These are phyloP conservation scores for Lecanicillium sp. DNA, from an alignment of 2,329 filamentous ascomycete species.

Conservation along the genomic window DNA sequence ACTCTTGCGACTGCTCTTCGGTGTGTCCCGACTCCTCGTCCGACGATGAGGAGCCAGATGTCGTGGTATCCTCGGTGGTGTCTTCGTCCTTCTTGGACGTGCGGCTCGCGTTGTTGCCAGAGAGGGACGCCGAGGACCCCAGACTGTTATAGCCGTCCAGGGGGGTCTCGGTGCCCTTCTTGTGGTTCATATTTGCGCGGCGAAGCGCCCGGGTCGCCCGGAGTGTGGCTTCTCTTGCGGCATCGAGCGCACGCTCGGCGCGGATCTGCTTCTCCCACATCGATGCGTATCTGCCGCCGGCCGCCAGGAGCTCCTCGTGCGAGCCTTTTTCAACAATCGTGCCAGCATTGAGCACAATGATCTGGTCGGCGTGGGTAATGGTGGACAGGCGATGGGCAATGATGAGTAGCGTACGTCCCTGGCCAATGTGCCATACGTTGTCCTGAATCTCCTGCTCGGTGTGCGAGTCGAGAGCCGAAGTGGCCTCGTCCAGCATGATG, in stretches of 20 bases:
- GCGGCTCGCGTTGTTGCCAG: slow-evolving; percentile 25
- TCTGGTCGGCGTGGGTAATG: slow-evolving; percentile 80
- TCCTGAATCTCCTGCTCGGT: slow-evolving; percentile 92
- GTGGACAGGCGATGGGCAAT: slow-evolving; percentile 88
- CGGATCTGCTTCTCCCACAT: slow-evolving; percentile 90
- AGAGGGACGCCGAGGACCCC: slow-evolving; percentile 38
- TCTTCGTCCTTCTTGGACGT: slow-evolving; percentile 29
- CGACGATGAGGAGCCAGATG: slow-evolving; percentile 26
- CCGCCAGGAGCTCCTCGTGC: slow-evolving; percentile 66
- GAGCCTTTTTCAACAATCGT: slow-evolving; percentile 71
- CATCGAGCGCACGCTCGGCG: slow-evolving; percentile 57
- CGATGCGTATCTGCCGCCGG: slow-evolving; percentile 67
- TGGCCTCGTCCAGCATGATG: slow-evolving; percentile 90
- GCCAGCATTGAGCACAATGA: slow-evolving; percentile 73
- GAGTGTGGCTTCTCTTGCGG: slow-evolving; percentile 30
- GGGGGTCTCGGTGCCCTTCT: slow-evolving; percentile 34
- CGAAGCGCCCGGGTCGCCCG: slow-evolving; percentile 34
- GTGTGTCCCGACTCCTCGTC: slow-evolving; percentile 33
- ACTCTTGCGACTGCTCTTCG: slow-evolving; percentile 22
- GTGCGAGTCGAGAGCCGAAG: slow-evolving; percentile 82
- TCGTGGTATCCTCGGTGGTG: slow-evolving; percentile 21
- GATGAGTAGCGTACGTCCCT: slow-evolving; percentile 86
- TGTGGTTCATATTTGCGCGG: slow-evolving; percentile 42
- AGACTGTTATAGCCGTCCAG: slow-evolving; percentile 42
- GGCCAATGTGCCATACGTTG: slow-evolving; percentile 72